Percentiles rank a stretch among this genome's conserved stretches.
These are phyloP conservation scores for Penicillium sp. DNA, from an alignment of 2,329 filamentous ascomycete species.

Conservation along the genomic window DNA sequence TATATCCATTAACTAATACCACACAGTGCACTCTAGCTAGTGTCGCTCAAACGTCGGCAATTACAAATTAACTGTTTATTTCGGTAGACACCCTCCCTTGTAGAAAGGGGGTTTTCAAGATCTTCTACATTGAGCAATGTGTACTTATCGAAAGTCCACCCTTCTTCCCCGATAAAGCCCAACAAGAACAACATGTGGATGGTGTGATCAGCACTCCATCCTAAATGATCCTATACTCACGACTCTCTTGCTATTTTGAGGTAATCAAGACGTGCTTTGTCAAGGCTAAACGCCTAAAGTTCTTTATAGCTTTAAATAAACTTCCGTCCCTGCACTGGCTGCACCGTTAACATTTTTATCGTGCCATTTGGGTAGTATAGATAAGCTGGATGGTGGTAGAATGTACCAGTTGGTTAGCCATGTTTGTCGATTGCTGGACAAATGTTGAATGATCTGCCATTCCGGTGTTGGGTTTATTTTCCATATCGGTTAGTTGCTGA, in stretches of 20 bases:
- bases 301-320: not conserved
- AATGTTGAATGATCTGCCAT: not conserved
- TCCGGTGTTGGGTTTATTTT: not conserved
- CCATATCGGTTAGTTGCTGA: constrained; percentile 3
- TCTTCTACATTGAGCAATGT: not conserved
- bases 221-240: not conserved
- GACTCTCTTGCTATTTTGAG: not conserved
- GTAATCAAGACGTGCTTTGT: not conserved
- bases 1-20: not conserved
- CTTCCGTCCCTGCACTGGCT: not conserved
- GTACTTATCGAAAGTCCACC: not conserved
- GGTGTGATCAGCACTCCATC: not conserved
- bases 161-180: not conserved
- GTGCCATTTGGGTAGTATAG: constrained; percentile 1
- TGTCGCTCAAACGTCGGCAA: constrained; percentile 1
- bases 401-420: not conserved
- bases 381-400: not conserved
- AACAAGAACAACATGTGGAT: not conserved
- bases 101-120: not conserved
- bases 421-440: not conserved
- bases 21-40: not conserved
- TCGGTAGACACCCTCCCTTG: not conserved
- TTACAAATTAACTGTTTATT: not conserved
- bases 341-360: not conserved
- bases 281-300: not conserved